Percentiles rank a stretch among this genome's conserved stretches.
Evolutionary conservation across 257 asterid genomes (phyloP).

Genomic region (Solanum appendiculatum): DNA sequence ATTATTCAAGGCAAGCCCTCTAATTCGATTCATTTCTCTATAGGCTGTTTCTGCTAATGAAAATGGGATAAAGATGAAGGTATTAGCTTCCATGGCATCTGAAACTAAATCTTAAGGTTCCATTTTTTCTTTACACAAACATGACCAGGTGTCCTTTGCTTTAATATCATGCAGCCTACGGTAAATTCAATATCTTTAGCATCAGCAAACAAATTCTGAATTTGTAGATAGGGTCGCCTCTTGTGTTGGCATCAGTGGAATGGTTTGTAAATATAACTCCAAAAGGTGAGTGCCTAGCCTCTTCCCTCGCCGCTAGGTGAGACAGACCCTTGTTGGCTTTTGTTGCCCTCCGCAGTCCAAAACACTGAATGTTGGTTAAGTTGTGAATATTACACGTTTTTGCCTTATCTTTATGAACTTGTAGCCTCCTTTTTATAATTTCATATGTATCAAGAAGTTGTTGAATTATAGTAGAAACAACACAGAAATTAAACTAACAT

Average conservation of each 20-base stretch:
- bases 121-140: not conserved
- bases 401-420: not conserved
- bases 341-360: not conserved
- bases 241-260: constrained; percentile 52
- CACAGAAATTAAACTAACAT: not conserved
- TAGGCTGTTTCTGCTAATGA: constrained; percentile 76
- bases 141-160: constrained; percentile 1
- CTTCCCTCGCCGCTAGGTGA: not conserved
- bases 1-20: constrained; percentile 64
- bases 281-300: not conserved
- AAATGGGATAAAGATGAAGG: constrained; percentile 83
- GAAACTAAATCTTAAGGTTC: constrained; percentile 22
- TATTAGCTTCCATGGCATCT: constrained; percentile 58
- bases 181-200: constrained; percentile 43
- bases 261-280: constrained; percentile 28
- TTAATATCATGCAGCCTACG: constrained; percentile 38
- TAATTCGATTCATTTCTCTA: constrained; percentile 69
- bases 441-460: not conserved
- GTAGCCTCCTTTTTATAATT: not conserved
- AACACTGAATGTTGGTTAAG: not conserved
- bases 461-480: not conserved
- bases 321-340: too few species aligned
- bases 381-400: not conserved
- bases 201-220: constrained; percentile 46
- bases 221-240: constrained; percentile 53